Conservation (phyloP, 1,284 basidiomycete genomes). For the Apiotrichum gamsii region DNA sequence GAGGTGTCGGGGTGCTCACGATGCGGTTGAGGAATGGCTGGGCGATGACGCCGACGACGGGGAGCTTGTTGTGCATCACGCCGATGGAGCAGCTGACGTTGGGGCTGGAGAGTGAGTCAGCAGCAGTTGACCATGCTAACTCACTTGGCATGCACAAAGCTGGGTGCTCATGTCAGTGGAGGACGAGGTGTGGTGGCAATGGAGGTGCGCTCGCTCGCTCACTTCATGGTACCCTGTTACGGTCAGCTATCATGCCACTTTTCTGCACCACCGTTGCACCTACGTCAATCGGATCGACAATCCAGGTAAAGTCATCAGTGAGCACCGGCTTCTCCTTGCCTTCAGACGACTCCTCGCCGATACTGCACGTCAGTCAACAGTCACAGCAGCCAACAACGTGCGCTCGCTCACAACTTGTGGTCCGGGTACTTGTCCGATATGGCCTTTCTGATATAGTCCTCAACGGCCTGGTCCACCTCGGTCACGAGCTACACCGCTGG, state of each 20-base stretch:
- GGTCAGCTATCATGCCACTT: background rate
- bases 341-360: conserved; percentile 82
- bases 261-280: conserved; percentile 1
- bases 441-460: conserved; percentile 71
- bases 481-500: conserved; percentile 75
- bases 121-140: conserved; percentile 3
- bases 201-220: conserved; percentile 3
- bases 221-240: conserved; percentile 44
- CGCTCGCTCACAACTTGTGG: conserved; percentile 58
- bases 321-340: conserved; percentile 54
- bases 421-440: conserved; percentile 63
- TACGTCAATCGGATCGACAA: conserved; percentile 46
- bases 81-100: conserved; percentile 62
- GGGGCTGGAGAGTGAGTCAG: conserved; percentile 24
- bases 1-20: too few relatives aligned
- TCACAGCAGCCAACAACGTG: too few relatives aligned
- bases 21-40: conserved; percentile 82
- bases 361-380: conserved; percentile 42
- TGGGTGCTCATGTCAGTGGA: conserved; percentile 13
- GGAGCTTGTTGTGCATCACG: conserved; percentile 68
- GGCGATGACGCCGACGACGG: conserved; percentile 80
- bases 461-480: conserved; percentile 86
- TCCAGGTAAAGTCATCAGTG: conserved; percentile 58
- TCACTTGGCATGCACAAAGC: conserved; percentile 43
- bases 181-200: too few relatives aligned